These are phyloP conservation scores for Fragilaria crotonensis DNA, from an alignment of 108 stramenopile genomes.

Conservation along the genomic window DNA sequence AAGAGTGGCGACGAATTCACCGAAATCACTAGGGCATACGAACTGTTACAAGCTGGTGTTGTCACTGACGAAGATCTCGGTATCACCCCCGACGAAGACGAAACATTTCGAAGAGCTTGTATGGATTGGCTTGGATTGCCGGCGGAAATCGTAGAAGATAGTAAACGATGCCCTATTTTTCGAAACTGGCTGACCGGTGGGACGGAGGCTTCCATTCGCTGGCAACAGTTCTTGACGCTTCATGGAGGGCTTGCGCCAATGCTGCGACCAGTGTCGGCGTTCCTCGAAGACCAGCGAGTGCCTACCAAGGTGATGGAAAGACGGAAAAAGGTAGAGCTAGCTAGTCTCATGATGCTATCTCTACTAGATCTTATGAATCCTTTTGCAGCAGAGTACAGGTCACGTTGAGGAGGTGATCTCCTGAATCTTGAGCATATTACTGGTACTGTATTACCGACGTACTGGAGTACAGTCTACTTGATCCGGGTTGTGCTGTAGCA, in stretches of 20 bases:
- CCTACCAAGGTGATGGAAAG: not conserved
- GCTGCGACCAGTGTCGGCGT: slow-evolving; percentile 16
- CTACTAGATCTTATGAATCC: too few relatives aligned
- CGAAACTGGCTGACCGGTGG: slow-evolving; percentile 65
- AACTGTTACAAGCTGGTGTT: slow-evolving; percentile 3
- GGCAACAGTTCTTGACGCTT: slow-evolving; percentile 56
- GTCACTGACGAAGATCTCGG: slow-evolving; percentile 4
- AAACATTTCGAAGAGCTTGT: slow-evolving; percentile 57
- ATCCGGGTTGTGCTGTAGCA: too few relatives aligned
- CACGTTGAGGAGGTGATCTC: too few relatives aligned
- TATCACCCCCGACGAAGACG: slow-evolving; percentile 52
- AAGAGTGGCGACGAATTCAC: slow-evolving; percentile 7
- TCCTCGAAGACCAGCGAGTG: not conserved
- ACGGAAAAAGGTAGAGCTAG: not conserved
- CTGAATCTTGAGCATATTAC: too few relatives aligned
- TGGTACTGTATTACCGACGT: too few relatives aligned
- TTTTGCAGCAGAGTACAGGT: too few relatives aligned
- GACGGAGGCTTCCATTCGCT: slow-evolving; percentile 67
- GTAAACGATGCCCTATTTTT: slow-evolving; percentile 73
- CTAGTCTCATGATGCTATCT: too few relatives aligned
- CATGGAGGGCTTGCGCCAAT: slow-evolving; percentile 70
- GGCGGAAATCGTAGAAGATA: slow-evolving; percentile 81
- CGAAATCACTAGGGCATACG: slow-evolving; percentile 2
- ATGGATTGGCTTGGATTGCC: slow-evolving; percentile 44
- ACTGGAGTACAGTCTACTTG: too few relatives aligned